Evolutionary conservation across 805 yeast genomes (phyloP), one percentile per base, ranked within the genome.

Genomic region (Candida krabiensis): DNA sequence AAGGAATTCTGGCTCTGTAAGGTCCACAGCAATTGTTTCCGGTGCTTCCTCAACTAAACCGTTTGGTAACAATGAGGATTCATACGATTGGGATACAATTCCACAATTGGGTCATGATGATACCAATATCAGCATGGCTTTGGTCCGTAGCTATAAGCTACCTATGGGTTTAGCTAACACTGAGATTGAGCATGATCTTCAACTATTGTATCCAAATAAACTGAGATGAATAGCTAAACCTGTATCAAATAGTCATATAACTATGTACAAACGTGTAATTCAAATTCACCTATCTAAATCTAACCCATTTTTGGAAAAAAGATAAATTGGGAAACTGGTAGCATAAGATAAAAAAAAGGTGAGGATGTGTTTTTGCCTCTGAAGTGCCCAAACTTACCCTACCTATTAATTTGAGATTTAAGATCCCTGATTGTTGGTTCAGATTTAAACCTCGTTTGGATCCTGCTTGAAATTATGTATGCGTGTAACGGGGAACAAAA

Each of bases 101-200:
- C 24, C 9, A 7, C 9, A 21, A 8, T 8, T 21, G 34, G 44
- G 29, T 31, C 37, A 39, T 8, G 39, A 47, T 3, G 50, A 44
- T n/a, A 38, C 46, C 41, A 56, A 55, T 24, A 40, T 44, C 27
- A 48, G 57, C 12, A 48, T 53, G 53, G 55, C 55, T 12, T 28
- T 44, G 32, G 42, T 39, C 27, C 39, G 43, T 37, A 48, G 52
- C 14, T 62, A 60, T 38, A 41, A 36, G 5, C 33, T 54, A 4
- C 68, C 68, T 5, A 50, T 43, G 29, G 58, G 57, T 2, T 40
- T 63, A 28, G 44, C 44, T 6, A 24, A 21, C 1, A 52, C 41
- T 3, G 66, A 60, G 32, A 47, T 62, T 21, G 64, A 62, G 9
- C 33, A 41, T 4, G 66, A 61, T 42, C 35, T 61, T 19, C 37